These are phyloP conservation scores for Pseudoperonospora humuli DNA, from an alignment of 352 stramenopile species.

Conservation along the genomic window DNA sequence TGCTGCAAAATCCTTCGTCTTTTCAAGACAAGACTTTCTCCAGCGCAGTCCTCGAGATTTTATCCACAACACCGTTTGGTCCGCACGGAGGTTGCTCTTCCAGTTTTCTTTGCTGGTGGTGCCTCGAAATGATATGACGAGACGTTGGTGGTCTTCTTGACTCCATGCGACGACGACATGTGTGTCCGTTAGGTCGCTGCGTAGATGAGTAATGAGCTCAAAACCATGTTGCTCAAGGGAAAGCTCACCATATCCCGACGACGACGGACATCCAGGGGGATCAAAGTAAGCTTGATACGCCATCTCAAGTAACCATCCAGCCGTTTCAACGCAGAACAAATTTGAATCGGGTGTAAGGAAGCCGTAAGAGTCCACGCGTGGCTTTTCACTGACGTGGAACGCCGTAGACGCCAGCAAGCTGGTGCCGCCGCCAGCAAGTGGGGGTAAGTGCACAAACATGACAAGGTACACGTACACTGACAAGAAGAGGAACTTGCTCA, in stretches of 20 bases:
- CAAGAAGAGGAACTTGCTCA: constrained; percentile 71
- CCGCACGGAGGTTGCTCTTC: constrained; percentile 82
- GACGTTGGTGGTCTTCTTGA: constrained; percentile 43
- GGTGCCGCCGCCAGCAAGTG: constrained; percentile 34
- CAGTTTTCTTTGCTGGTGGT: constrained; percentile 84
- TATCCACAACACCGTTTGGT: constrained; percentile 75
- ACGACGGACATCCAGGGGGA: constrained; percentile 58
- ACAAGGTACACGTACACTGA: constrained; percentile 78
- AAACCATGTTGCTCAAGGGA: constrained; percentile 65
- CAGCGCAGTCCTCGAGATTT: constrained; percentile 51
- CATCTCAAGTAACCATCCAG: constrained; percentile 71
- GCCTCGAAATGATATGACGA: constrained; percentile 81
- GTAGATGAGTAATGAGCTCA: constrained; percentile 77
- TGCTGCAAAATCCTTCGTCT: constrained; percentile 49
- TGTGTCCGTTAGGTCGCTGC: constrained; percentile 67
- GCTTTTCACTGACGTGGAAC: constrained; percentile 63
- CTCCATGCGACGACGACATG: constrained; percentile 57
- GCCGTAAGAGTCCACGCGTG: constrained; percentile 50
- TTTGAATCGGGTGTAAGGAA: constrained; percentile 62
- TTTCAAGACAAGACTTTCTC: constrained; percentile 53
- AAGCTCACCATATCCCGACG: constrained; percentile 70
- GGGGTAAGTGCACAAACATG: constrained; percentile 78
- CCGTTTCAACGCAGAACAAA: constrained; percentile 84
- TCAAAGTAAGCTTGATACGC: constrained; percentile 87
- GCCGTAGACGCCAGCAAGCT: constrained; percentile 57